These are phyloP conservation scores for Kuraishia hungarica DNA, from an alignment of 805 yeast species.

Conservation along the genomic window DNA sequence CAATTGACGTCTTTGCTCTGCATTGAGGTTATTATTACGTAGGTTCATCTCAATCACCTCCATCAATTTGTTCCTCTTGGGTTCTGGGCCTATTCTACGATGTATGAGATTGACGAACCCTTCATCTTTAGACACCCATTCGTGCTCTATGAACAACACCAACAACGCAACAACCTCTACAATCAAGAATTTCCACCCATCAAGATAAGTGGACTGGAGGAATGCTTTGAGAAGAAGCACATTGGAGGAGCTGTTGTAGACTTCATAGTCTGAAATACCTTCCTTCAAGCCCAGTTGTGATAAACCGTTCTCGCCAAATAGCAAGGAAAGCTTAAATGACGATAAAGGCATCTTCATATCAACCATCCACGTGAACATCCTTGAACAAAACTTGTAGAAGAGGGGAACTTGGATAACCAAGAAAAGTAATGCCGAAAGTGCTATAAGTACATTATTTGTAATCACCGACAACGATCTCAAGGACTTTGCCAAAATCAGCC, in stretches of 20 bases:
- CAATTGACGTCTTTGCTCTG: neutral
- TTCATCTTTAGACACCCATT: constrained; percentile 64
- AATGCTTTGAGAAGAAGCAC: neutral
- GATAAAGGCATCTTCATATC: constrained; percentile 43
- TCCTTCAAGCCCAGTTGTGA: constrained; percentile 19
- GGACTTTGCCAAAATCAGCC: constrained; percentile 32
- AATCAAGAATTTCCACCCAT: constrained; percentile 25
- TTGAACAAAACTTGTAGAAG: constrained; percentile 44
- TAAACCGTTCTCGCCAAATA: constrained; percentile 26
- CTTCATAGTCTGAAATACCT: constrained; percentile 11
- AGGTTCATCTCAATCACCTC: neutral
- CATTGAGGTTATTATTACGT: neutral
- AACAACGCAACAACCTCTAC: constrained; percentile 31
- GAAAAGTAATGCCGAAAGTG: constrained; percentile 31
- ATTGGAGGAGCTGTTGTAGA: neutral
- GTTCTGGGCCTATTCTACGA: constrained; percentile 50
- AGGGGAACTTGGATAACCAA: constrained; percentile 46
- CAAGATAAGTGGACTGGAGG: neutral
- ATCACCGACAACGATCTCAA: constrained; percentile 10
- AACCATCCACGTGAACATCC: constrained; percentile 45
- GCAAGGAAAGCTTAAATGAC: constrained; percentile 21
- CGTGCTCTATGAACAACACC: constrained; percentile 51
- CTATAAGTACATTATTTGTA: constrained; percentile 11
- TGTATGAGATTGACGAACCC: constrained; percentile 53
- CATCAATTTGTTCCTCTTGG: constrained; percentile 5